Base-by-base conservation (phyloP, 2,329 filamentous ascomycete genomes). In the Hymenoscyphus linearis region DNA sequence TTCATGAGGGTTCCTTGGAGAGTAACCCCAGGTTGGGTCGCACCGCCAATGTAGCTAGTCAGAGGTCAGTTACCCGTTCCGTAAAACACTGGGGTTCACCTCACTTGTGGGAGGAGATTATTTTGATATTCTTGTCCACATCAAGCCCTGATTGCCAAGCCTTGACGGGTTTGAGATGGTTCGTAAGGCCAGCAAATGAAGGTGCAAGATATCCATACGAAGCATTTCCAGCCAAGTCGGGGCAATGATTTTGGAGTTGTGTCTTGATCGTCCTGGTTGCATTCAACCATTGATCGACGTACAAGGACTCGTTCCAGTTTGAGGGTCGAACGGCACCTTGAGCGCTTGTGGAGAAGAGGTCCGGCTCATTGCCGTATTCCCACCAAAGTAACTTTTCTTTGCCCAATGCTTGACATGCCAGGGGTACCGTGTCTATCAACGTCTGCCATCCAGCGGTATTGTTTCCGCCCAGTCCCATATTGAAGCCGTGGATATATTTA, bases 281-380 rank as follows among this genome's bases (percentile, higher is more conserved):
- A 58, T 81, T 78, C 13, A 82, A 73, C 83, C 84, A 88, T 67
- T 87, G 81, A 5, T 71, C 65, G 2, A 85, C 82, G 67, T 83
- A 87, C 35, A 76, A 75, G 16, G 71, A 72, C 67, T 86, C 85
- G 59, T 78, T 79, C 79, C 82, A 87, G 31, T 69, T 74, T 0
- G 74, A 31, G 0, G 83, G 79, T n/a, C 84, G 73, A 22, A 84
- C 78, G 0, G 77, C 74, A 0, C 80, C 79, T 64, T 83, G 81
- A 2, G 78, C 71, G 22, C 79, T 81, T 1, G 78, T 80, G 18
- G 80, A 78, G 71, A 75, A 87, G 7, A 87, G 72, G 70, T 88
- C 84, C 0, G 84, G 83, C 70, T 87, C 85, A 67, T 88, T 88
- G 44, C 86, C 85, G 65, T 87, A 82, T 68, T 85, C 83, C 82